These are phyloP conservation scores for Pelargonium citronellum DNA, from an alignment of 441 rosid genomes.

Conservation along the genomic window DNA sequence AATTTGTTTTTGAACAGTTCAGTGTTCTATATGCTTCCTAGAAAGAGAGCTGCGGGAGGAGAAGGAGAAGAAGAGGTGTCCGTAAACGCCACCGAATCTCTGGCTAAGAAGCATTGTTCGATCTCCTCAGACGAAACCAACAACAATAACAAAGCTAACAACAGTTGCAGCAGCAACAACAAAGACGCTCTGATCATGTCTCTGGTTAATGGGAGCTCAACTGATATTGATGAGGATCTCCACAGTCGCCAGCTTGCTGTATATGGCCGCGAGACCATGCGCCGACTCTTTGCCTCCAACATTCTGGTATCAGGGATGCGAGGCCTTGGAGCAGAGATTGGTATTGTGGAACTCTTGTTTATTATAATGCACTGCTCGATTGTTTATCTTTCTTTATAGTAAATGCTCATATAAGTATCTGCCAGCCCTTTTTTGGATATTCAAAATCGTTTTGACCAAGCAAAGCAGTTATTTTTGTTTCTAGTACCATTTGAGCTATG, in stretches of 20 bases:
- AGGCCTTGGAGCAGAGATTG: slow-evolving; percentile 88
- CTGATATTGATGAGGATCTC: slow-evolving; percentile 84
- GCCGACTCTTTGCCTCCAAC: slow-evolving; percentile 74
- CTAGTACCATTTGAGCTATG: too few relatives aligned
- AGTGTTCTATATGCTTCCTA: slow-evolving; percentile 62
- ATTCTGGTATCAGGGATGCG: slow-evolving; percentile 77
- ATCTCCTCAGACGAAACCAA: slow-evolving; percentile 22
- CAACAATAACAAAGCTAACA: slow-evolving; percentile 22
- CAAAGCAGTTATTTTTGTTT: too few relatives aligned
- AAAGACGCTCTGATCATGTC: slow-evolving; percentile 44
- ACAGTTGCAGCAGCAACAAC: slow-evolving; percentile 15
- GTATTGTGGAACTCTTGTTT: slow-evolving; percentile 26
- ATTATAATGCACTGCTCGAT: background rate
- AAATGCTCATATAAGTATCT: background rate
- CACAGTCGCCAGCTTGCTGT: slow-evolving; percentile 95
- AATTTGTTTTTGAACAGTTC: slow-evolving; percentile 35
- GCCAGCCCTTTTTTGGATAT: background rate
- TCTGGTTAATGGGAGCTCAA: slow-evolving; percentile 50
- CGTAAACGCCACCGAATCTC: slow-evolving; percentile 30
- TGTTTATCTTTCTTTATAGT: background rate
- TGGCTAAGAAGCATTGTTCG: slow-evolving; percentile 42
- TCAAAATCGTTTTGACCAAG: background rate
- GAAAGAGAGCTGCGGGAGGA: slow-evolving; percentile 53
- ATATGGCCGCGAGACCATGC: slow-evolving; percentile 90
- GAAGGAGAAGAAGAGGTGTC: slow-evolving; percentile 27